Evolutionary conservation across 192 early-diverging fungal genomes (phyloP).

Genomic region (Allomyces macrogynus): DNA sequence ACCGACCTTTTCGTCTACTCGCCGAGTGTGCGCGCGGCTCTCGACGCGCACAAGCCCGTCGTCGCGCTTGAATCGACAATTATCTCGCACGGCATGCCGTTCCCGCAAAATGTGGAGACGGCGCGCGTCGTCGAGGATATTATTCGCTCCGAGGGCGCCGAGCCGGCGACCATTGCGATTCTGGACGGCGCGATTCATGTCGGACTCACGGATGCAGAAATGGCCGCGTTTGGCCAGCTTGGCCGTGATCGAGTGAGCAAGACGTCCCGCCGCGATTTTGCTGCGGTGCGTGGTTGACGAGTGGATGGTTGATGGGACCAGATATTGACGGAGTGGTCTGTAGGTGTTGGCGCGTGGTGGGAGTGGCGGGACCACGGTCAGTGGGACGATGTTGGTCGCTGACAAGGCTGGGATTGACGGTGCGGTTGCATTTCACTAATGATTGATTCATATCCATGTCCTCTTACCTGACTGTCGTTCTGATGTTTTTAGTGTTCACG

Average conservation of each 20-base stretch:
- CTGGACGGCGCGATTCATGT: constrained; percentile 67
- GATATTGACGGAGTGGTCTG: no score
- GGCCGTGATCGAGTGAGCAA: constrained; percentile 43
- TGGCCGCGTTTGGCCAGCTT: constrained; percentile 39
- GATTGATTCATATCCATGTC: no score
- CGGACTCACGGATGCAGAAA: constrained; percentile 40
- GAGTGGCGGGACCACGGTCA: constrained; percentile 80
- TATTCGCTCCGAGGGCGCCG: constrained; percentile 44
- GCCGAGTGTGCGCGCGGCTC: constrained; percentile 28
- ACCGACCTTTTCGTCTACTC: not conserved
- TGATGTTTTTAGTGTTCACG: constrained; percentile 41
- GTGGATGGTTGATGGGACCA: no score
- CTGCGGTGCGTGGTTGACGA: constrained; percentile 14
- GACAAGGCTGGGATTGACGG: constrained; percentile 53
- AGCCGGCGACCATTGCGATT: constrained; percentile 79
- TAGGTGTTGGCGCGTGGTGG: constrained; percentile 35
- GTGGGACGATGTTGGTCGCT: constrained; percentile 76
- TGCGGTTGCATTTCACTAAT: no score
- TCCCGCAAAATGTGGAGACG: constrained; percentile 73
- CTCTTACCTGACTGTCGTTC: no score
- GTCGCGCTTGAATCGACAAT: constrained; percentile 91
- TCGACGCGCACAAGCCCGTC: constrained; percentile 41
- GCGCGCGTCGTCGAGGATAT: constrained; percentile 61
- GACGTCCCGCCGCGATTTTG: constrained; percentile 65
- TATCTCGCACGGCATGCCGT: constrained; percentile 92